These are phyloP conservation scores for Avena insularis DNA, from an alignment of 176 grass and related monocot species.

Conservation along the genomic window DNA sequence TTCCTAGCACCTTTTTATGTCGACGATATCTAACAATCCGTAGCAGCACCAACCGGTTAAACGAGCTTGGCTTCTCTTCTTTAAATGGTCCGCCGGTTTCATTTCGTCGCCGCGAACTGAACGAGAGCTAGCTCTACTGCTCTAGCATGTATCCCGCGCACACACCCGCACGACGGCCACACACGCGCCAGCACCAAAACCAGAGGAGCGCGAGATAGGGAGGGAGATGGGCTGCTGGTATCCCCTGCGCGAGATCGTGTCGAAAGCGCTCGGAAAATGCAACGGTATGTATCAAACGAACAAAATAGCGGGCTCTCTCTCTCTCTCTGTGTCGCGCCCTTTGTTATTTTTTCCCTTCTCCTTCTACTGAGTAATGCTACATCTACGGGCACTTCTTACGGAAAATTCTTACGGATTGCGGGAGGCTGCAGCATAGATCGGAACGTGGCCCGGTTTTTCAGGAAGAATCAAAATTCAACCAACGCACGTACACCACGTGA, in stretches of 20 bases:
- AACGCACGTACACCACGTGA: too few species aligned
- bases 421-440: too few species aligned
- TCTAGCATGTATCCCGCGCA: constrained; percentile 50
- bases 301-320: not conserved
- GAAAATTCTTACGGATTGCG: too few species aligned
- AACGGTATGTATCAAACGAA: constrained; percentile 47
- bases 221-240: constrained; percentile 92
- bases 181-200: not conserved
- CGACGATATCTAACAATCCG: not conserved
- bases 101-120: constrained; percentile 22
- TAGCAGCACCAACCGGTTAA: constrained; percentile 38
- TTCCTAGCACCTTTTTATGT: not conserved
- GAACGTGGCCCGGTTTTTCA: too few species aligned
- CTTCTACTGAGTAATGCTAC: too few species aligned
- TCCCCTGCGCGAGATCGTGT: constrained; percentile 65
- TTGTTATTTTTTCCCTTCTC: too few species aligned
- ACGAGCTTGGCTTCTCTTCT: constrained; percentile 29
- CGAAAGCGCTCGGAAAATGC: constrained; percentile 66
- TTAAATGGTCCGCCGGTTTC: constrained; percentile 39
- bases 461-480: too few species aligned
- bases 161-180: constrained; percentile 1
- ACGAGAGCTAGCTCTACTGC: not conserved
- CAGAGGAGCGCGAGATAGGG: constrained; percentile 21
- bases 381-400: too few species aligned
- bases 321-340: too few species aligned